Base-by-base conservation (phyloP, 768 basidiomycete species). In the Xerocomus brunneocitrinus region DNA sequence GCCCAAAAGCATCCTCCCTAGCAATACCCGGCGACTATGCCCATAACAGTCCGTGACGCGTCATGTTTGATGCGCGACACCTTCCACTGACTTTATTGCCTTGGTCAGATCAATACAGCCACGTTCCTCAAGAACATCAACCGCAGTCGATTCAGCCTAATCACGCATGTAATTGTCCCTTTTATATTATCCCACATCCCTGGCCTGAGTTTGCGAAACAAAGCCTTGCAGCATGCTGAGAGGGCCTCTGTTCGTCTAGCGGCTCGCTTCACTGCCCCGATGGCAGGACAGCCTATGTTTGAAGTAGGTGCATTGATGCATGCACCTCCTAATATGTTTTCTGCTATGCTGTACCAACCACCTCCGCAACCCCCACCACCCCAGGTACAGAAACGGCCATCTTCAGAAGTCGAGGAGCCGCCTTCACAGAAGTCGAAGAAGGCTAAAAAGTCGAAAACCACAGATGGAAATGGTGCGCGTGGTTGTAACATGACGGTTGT, bases 231-330 rank as follows among this genome's bases (percentile, higher is more conserved):
- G 71, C 52, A 58, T 46, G 60, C 73, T 63, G 78, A 84, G 61
- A 71, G 84, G 54, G 80, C 74, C 51, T 82, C 82, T 63, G 66
- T 83, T 66, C 82, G 82, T 59, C 58, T 85, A 61, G 78, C 76
- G 42, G 81, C 82, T 32, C 80, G 83, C 42, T 78, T 69, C 43
- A 69, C 73, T 28, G 62, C 65, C 14, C 65, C 69, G 47, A 67
- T 73, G 12, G 42, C 61, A 24, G 60, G 59, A 36, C 57, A 69
- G 58, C 60, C 67, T 42, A 51, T 68, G 54, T 69, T 68, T 45
- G 74, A 71, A 61, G 62, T 66, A 40, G 66, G 70, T 54, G 57
- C 71, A 36, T 59, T 67, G 27, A 68, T 70, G 64, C 67, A 67
- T 47, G 58, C 62, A 30, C 47, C 73, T 50, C 58, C 68, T 31